Conservation (phyloP, 208 protist genomes). For the Naegleria lovaniensis region DNA sequence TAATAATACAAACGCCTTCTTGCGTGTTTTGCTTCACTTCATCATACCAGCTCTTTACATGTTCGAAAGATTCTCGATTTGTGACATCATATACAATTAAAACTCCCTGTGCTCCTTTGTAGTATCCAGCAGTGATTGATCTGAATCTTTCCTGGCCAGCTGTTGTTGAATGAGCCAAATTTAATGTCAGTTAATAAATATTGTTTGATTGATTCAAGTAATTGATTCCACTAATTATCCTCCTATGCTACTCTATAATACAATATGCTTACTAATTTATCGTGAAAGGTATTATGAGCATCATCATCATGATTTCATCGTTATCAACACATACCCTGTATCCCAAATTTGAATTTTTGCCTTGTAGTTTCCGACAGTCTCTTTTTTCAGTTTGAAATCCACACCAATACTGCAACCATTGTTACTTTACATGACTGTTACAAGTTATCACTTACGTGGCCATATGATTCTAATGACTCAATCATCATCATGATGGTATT, state of each 20-base stretch:
- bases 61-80: constrained; percentile 61
- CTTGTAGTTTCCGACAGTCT: constrained; percentile 21
- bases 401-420: constrained; percentile 64
- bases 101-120: constrained; percentile 67
- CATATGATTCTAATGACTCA: not conserved
- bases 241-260: too few relatives aligned
- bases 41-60: constrained; percentile 62
- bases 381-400: constrained; percentile 66
- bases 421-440: constrained; percentile 15
- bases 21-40: constrained; percentile 60
- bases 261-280: not conserved
- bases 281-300: not conserved
- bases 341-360: constrained; percentile 78
- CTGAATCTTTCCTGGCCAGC: not conserved
- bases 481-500: too few relatives aligned
- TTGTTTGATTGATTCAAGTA: not conserved
- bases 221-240: not conserved
- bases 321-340: constrained; percentile 56
- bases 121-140: constrained; percentile 46
- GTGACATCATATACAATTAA: constrained; percentile 78
- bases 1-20: constrained; percentile 52
- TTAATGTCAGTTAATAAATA: not conserved
- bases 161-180: not conserved
- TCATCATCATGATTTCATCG: not conserved
- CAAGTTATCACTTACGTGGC: constrained; percentile 3